Evolutionary conservation across 495 filamentous ascomycete species (phyloP).

Genomic region (Cladorrhinum samala): DNA sequence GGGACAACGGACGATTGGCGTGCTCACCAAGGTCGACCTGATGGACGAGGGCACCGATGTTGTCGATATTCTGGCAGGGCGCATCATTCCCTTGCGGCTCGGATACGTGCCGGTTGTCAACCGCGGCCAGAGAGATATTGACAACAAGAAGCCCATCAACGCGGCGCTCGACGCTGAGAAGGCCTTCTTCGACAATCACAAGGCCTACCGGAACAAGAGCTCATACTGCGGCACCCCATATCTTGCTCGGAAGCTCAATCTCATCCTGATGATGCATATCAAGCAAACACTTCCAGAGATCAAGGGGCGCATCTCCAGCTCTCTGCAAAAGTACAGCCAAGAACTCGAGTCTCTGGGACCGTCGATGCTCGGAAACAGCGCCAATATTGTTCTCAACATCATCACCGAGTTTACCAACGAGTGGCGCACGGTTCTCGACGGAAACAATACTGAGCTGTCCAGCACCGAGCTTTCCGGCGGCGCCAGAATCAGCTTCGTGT

Average conservation of each 20-base stretch:
- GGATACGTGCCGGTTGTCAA: constrained; percentile 99
- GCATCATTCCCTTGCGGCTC: constrained; percentile 91
- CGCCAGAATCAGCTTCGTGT: constrained; percentile 98
- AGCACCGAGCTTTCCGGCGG: constrained; percentile 92
- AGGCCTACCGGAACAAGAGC: constrained; percentile 96
- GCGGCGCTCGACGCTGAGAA: constrained; percentile 91
- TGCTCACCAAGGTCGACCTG: constrained; percentile 97
- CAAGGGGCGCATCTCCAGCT: constrained; percentile 87
- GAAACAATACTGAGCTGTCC: constrained; percentile 92
- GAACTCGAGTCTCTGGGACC: constrained; percentile 84
- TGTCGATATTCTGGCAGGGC: constrained; percentile 96
- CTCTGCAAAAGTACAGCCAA: constrained; percentile 81
- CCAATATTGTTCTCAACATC: constrained; percentile 94
- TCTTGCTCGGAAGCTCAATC: constrained; percentile 89
- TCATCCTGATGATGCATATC: constrained; percentile 99
- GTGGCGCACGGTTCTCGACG: constrained; percentile 92
- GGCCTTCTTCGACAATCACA: constrained; percentile 97
- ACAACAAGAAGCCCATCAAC: constrained; percentile 92
- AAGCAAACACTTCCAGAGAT: constrained; percentile 99
- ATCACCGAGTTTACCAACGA: constrained; percentile 98
- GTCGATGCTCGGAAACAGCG: constrained; percentile 91
- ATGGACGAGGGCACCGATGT: constrained; percentile 99
- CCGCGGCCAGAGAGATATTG: constrained; percentile 97
- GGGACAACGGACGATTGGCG: constrained; percentile 96
- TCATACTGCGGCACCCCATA: constrained; percentile 98